Conservation (phyloP, 73 alveolate species). For the Stentor coeruleus region DNA sequence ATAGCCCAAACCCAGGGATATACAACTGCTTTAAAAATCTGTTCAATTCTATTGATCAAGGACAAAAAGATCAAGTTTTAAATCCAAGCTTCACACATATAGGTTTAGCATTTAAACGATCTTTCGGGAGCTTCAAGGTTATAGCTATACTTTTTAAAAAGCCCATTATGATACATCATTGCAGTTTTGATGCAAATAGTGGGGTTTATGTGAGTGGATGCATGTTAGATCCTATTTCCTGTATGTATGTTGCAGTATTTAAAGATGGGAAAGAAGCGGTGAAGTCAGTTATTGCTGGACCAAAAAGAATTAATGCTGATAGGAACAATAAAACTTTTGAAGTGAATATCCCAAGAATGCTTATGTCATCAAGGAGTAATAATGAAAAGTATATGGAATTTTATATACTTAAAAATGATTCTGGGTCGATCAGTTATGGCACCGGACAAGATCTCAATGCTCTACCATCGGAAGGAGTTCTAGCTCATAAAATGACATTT, state of each 20-base stretch:
- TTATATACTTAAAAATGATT: background rate
- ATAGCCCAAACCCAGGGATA: background rate
- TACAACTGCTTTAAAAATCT: too few relatives aligned
- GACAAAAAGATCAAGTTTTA: background rate
- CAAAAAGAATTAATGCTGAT: background rate
- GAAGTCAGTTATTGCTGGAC: background rate
- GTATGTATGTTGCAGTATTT: background rate
- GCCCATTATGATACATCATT: background rate
- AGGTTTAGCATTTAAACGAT: background rate
- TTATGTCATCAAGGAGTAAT: background rate
- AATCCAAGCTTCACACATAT: background rate
- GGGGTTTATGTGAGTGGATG: background rate
- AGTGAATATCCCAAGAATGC: slow-evolving; percentile 5
- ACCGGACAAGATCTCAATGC: background rate
- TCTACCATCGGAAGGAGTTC: background rate
- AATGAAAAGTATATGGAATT: background rate
- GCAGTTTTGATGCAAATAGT: background rate
- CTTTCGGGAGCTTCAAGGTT: background rate
- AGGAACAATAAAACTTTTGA: background rate
- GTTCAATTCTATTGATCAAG: background rate
- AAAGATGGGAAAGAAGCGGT: slow-evolving; percentile 18
- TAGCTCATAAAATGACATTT: background rate
- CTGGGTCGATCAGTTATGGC: background rate
- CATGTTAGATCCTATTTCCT: background rate
- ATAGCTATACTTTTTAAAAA: background rate